These are phyloP conservation scores for Dictyostelium intermedium DNA, from an alignment of 78 protist genomes.

Conservation along the genomic window DNA sequence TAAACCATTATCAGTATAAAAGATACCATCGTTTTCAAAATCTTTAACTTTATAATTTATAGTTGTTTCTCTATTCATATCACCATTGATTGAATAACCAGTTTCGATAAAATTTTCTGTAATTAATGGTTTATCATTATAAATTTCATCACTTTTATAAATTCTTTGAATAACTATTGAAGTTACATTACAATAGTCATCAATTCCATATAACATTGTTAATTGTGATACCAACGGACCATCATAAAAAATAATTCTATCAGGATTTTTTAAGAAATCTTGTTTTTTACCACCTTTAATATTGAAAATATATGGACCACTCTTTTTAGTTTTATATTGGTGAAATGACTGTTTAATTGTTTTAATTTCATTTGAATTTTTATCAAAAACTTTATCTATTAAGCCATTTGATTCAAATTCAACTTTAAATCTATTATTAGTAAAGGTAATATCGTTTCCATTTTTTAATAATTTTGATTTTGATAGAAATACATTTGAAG, in stretches of 20 bases:
- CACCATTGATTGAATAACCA: conserved; percentile 29
- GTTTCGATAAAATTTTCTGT: conserved; percentile 6
- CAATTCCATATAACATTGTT: background rate
- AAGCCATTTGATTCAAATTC: conserved; percentile 36
- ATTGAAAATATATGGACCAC: conserved; percentile 18
- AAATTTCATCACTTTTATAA: background rate
- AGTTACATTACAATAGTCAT: background rate
- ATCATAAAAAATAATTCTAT: background rate
- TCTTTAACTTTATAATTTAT: background rate
- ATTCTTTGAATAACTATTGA: background rate
- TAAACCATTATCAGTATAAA: conserved; percentile 78
- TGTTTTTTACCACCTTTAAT: background rate
- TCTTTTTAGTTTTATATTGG: background rate
- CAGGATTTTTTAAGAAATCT: background rate
- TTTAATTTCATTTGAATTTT: background rate
- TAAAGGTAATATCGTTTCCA: background rate
- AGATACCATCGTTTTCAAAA: background rate
- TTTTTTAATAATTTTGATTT: background rate
- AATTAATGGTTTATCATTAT: background rate
- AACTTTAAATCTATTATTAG: background rate
- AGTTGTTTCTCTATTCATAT: conserved; percentile 21
- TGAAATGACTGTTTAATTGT: background rate
- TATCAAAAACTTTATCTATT: background rate
- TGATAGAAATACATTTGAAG: background rate
- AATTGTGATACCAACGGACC: conserved; percentile 11